Conservation (phyloP, 2,329 filamentous ascomycete species). For the Fusarium protoensiforme region DNA sequence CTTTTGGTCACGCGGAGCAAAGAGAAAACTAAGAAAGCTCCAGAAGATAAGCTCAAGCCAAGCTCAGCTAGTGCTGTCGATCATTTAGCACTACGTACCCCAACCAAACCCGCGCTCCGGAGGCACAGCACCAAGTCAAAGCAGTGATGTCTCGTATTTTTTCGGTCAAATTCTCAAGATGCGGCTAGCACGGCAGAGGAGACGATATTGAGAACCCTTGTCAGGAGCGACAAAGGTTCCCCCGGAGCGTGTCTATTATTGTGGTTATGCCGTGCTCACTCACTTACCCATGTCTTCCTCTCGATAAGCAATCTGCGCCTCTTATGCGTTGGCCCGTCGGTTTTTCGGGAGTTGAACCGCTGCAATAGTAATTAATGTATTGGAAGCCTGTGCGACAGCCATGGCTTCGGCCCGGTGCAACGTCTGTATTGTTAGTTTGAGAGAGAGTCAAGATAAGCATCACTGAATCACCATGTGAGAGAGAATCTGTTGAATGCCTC, state of each 20-base stretch:
- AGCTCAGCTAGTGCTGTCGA: constrained; percentile 11
- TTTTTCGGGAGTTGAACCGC: neutral
- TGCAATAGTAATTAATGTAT: neutral
- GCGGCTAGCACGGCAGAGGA: constrained; percentile 31
- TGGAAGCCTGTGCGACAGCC: neutral
- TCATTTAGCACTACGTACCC: neutral
- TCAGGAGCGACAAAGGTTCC: neutral
- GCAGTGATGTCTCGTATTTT: neutral
- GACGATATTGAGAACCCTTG: neutral
- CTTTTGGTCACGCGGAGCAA: neutral
- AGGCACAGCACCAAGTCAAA: neutral
- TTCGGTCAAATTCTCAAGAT: neutral
- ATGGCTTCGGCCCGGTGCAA: neutral
- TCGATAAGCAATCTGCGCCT: neutral
- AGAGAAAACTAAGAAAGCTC: neutral
- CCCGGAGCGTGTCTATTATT: constrained; percentile 1
- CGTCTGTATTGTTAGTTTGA: neutral
- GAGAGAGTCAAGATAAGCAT: neutral
- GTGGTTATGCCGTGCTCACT: constrained; percentile 1
- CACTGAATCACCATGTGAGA: no score
- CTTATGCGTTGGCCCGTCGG: neutral
- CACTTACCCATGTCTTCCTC: neutral
- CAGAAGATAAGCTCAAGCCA: constrained; percentile 17
- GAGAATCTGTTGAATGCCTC: constrained; percentile 15
- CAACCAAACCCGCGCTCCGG: neutral